Conservation (phyloP, 306 rosid species). For the Vigna trinervia region DNA sequence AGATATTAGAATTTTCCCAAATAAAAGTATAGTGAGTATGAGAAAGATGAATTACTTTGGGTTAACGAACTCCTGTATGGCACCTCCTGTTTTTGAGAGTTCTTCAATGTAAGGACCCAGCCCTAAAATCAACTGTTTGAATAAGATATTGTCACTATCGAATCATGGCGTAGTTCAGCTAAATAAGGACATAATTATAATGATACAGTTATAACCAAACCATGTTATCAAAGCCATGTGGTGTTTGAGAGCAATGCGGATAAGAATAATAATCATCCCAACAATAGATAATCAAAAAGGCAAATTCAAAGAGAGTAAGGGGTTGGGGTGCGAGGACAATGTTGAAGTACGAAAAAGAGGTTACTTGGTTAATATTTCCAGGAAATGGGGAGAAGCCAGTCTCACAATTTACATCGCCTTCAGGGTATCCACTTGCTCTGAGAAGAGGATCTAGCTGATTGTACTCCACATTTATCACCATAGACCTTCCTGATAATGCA, state of each 20-base stretch:
- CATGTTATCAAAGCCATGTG: not conserved
- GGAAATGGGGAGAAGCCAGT: slow-evolving; percentile 96
- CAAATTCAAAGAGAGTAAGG: not conserved
- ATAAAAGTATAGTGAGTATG: slow-evolving; percentile 25
- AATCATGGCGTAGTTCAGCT: slow-evolving; percentile 37
- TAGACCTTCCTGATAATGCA: slow-evolving; percentile 69
- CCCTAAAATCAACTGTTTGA: slow-evolving; percentile 87
- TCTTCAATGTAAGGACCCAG: slow-evolving; percentile 89
- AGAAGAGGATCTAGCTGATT: slow-evolving; percentile 98
- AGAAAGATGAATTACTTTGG: slow-evolving; percentile 77
- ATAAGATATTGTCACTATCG: slow-evolving; percentile 34
- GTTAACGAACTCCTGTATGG: slow-evolving; percentile 91
- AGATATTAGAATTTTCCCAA: not conserved
- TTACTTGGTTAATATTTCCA: slow-evolving; percentile 98
- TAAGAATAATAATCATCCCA: slow-evolving; percentile 9
- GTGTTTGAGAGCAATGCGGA: slow-evolving; percentile 33
- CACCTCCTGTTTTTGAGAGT: slow-evolving; percentile 86
- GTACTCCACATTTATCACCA: slow-evolving; percentile 99
- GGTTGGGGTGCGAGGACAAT: not conserved
- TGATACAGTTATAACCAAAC: slow-evolving; percentile 10
- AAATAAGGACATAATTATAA: slow-evolving; percentile 3
- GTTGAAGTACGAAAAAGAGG: slow-evolving; percentile 46
- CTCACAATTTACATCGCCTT: slow-evolving; percentile 87
- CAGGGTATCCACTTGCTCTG: slow-evolving; percentile 89
- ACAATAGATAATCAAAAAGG: slow-evolving; percentile 36